phyloP scores from a whole-genome alignment of 148 eudicot species.

The Vaccinium myrtillus region DNA sequence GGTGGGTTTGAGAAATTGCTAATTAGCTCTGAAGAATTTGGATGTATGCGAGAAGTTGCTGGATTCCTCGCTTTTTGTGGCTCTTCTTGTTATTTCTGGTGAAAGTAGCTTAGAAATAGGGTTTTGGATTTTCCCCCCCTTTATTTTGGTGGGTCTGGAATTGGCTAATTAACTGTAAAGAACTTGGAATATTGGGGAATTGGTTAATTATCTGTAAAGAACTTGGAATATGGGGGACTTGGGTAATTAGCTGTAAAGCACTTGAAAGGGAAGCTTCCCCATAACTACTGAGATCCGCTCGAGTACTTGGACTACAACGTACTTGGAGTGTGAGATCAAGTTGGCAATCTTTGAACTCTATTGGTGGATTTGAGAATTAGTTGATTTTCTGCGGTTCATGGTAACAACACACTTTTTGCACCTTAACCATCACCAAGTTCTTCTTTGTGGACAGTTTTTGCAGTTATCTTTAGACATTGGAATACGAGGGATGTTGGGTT shows the following conservation, averaged over 20 bases:
- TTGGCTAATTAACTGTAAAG: not conserved
- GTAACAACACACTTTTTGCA: not conserved
- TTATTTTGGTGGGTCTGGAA: not conserved
- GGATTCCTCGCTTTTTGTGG: not conserved
- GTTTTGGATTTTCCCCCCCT: not conserved
- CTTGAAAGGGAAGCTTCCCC: not conserved
- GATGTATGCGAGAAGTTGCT: not conserved
- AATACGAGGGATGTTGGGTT: not conserved
- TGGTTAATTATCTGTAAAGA: not conserved
- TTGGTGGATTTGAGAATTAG: not conserved
- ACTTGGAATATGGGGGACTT: not conserved
- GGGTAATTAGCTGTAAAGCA: not conserved
- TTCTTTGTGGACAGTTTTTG: not conserved
- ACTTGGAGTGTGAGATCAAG: not conserved
- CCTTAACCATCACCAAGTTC: not conserved
- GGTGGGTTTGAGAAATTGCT: not conserved
- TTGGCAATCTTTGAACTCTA: not conserved
- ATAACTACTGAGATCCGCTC: too few species aligned
- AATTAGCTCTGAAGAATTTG: not conserved
- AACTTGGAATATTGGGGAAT: not conserved
- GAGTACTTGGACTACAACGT: too few species aligned
- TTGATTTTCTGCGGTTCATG: not conserved
- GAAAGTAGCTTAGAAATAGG: not conserved
- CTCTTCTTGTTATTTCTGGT: not conserved
- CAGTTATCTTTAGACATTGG: not conserved